These are phyloP conservation scores for Stenocarpella maydis DNA, from an alignment of 2,329 filamentous ascomycete genomes.

Conservation along the genomic window DNA sequence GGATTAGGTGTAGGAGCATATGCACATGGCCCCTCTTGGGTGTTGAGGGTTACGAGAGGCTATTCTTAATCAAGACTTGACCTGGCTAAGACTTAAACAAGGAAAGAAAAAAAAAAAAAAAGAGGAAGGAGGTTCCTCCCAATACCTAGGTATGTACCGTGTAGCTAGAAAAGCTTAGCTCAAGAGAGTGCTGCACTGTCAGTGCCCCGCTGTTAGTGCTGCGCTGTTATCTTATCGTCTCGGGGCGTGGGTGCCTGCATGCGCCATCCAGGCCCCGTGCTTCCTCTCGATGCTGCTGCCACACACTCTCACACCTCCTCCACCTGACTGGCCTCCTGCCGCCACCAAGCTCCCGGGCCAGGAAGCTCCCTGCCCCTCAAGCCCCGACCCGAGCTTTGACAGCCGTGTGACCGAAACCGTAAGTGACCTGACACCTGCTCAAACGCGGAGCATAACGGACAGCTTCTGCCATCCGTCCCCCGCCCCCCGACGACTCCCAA, in stretches of 20 bases:
- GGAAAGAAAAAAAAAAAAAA: too few relatives aligned
- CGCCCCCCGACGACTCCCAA: background rate
- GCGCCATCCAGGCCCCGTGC: slow-evolving; percentile 3
- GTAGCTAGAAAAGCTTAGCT: too few relatives aligned
- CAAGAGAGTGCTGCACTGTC: too few relatives aligned
- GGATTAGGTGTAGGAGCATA: too few relatives aligned
- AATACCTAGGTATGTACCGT: too few relatives aligned
- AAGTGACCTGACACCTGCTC: slow-evolving; percentile 7
- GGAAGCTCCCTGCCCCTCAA: background rate
- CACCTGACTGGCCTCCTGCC: slow-evolving; percentile 7
- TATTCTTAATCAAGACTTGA: too few relatives aligned
- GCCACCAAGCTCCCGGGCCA: background rate
- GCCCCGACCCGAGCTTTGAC: slow-evolving; percentile 5
- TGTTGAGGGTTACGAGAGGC: too few relatives aligned
- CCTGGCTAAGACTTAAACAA: too few relatives aligned
- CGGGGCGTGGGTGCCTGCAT: background rate
- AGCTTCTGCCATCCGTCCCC: background rate
- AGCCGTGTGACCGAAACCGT: background rate
- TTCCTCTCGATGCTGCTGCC: background rate
- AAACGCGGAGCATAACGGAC: background rate
- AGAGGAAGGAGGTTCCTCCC: too few relatives aligned
- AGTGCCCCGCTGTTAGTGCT: background rate
- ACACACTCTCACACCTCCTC: background rate
- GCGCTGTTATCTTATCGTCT: background rate
- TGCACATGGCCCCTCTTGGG: too few relatives aligned